These are phyloP conservation scores for Ophiostoma sp. DNA, from an alignment of 2,329 filamentous ascomycete species.

Conservation along the genomic window DNA sequence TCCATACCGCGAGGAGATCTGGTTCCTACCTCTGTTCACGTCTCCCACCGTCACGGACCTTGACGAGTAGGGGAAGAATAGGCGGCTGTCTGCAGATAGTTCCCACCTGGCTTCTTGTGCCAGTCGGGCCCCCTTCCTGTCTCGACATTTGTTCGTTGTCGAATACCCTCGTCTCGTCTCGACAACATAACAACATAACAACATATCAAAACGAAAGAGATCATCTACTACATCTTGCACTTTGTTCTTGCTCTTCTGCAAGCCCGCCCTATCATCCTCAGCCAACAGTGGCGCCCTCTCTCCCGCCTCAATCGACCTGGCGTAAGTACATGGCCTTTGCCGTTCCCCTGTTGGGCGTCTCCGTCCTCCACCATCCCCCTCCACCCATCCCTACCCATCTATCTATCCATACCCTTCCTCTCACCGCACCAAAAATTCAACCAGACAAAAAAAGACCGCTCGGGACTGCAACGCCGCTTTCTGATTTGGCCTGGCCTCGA, in stretches of 20 bases:
- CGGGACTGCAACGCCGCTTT: conserved; percentile 10
- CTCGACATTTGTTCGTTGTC: neutral
- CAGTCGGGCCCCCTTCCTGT: neutral
- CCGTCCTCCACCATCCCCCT: conserved; percentile 7
- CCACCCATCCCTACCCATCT: conserved; percentile 12
- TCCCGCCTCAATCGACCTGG: neutral
- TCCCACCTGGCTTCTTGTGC: neutral
- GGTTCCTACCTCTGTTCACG: neutral
- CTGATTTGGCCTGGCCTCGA: conserved; percentile 14
- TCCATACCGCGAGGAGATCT: neutral
- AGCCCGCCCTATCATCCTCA: neutral
- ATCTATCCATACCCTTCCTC: conserved; percentile 2
- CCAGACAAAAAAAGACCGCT: conserved; percentile 11
- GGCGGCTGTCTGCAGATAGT: conserved; percentile 15
- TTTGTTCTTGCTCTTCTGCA: neutral
- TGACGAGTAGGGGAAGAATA: conserved; percentile 19
- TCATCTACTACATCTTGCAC: conserved; percentile 1
- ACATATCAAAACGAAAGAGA: neutral
- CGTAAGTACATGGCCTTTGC: conserved; percentile 5
- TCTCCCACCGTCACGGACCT: conserved; percentile 11
- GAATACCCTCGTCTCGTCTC: neutral
- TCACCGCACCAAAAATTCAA: conserved; percentile 17
- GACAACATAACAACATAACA: neutral
- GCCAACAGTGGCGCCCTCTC: conserved; percentile 2
- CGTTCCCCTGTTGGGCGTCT: neutral